Conservation (phyloP, 2,329 filamentous ascomycete genomes). For the Pseudogymnoascus sp. region DNA sequence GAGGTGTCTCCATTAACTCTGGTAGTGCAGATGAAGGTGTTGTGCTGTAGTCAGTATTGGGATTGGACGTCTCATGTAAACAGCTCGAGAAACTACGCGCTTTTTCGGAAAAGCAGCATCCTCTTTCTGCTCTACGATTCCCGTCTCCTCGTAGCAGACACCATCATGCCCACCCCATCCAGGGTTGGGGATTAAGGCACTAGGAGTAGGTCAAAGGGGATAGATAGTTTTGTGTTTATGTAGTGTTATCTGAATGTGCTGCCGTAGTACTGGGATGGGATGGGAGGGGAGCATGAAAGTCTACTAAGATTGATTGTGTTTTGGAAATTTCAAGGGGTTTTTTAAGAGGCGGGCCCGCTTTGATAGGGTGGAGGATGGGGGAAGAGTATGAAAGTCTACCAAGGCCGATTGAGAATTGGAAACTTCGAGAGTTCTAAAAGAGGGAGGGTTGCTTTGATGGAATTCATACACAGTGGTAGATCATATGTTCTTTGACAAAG, state of each 20-base stretch:
- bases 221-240: conserved; percentile 59
- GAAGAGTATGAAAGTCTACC: too few relatives aligned
- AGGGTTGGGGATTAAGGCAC: conserved; percentile 39
- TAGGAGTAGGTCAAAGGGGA: conserved; percentile 32
- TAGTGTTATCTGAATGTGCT: conserved; percentile 61
- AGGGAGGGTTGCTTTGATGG: too few relatives aligned
- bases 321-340: background rate
- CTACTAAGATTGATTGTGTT: background rate
- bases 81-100: too few relatives aligned
- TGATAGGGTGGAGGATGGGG: background rate
- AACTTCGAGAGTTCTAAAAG: too few relatives aligned
- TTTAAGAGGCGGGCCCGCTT: background rate
- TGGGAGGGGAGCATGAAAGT: background rate
- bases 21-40: too few relatives aligned
- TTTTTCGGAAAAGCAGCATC: background rate
- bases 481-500: background rate
- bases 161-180: conserved; percentile 60
- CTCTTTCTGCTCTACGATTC: conserved; percentile 54
- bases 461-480: background rate
- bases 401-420: too few relatives aligned
- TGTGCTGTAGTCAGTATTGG: too few relatives aligned
- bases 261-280: background rate
- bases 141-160: conserved; percentile 67
- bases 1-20: too few relatives aligned
- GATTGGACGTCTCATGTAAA: too few relatives aligned